Evolutionary conservation across 2,329 filamentous ascomycete genomes (phyloP), one percentile per base, ranked within the genome.

Genomic region (Parascedosporium putredinis): DNA sequence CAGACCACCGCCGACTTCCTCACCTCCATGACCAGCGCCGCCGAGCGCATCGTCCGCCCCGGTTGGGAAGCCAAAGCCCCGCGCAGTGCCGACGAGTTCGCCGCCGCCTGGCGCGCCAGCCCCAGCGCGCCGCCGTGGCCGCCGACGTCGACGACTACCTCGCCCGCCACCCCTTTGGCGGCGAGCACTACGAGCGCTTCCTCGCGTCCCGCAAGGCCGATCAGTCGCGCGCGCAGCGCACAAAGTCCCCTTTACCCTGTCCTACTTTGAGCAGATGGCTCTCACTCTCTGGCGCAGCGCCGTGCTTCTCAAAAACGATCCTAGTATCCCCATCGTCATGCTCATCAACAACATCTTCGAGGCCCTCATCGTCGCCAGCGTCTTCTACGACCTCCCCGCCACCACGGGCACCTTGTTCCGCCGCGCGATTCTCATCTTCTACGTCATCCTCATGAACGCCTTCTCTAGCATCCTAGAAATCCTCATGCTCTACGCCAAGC

Each of bases 1-100:
- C 79, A 83, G 74, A 88, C 84, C 0, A 83, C 82, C 0, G 81
- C 70, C 16, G 86, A 91, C 61, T 91, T 90, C 64, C 66, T 90
- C 29, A 90, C 45, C 3, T 72, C 72, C 1, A 69, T 77, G 36
- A 75, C 73, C 1, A 65, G 59, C 3, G 63, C 64, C 1, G 50
- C 55, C 2, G 67, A 69, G 52, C 65, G 65, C 16, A 54, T 62
- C 24, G 51, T 66, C 10, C 60, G 57, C 12, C 57, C 59, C 0
- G 66, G 66, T 1, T 66, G 55, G 9, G 62, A 68, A 51, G 55
- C 59, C 47, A 58, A 55, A 5, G 64, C 62, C 0, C 66, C 65
- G 0, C 59, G 62, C 3, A 66, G 65, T 2, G 59, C 66, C 0
- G 64, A 67, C 5, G 67, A 69, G 16, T 70, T 70, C 52, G 65